Conservation (phyloP, 768 basidiomycete genomes). For the Hortiboletus campestris region DNA sequence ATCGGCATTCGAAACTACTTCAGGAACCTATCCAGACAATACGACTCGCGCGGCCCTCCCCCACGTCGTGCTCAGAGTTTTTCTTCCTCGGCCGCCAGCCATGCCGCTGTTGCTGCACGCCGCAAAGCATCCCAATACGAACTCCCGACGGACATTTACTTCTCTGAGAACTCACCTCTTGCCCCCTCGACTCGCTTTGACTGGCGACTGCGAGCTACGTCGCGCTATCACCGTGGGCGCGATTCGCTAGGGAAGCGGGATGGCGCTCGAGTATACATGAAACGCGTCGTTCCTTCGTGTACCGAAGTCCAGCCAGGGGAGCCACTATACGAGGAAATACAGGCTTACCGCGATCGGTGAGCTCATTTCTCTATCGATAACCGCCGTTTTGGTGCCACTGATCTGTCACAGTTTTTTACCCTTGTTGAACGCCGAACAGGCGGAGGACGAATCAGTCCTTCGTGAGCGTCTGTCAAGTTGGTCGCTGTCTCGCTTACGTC, state of each 20-base stretch:
- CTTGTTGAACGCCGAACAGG: conserved; percentile 56
- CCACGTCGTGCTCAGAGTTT: conserved; percentile 7
- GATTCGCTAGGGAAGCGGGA: conserved; percentile 7
- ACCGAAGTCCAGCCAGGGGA: conserved; percentile 36
- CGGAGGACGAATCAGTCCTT: conserved; percentile 57
- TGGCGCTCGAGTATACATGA: conserved; percentile 28
- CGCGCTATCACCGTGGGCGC: conserved; percentile 33
- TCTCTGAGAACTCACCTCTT: conserved; percentile 31
- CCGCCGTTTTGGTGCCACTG: neutral
- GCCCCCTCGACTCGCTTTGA: conserved; percentile 45
- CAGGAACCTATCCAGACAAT: conserved; percentile 14
- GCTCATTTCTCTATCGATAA: conserved; percentile 7
- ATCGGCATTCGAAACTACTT: conserved; percentile 34
- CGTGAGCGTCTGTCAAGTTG: conserved; percentile 66
- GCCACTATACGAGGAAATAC: conserved; percentile 48
- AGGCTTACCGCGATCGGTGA: conserved; percentile 55
- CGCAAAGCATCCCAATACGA: conserved; percentile 17
- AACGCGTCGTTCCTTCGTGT: conserved; percentile 39
- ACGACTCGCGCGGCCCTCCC: neutral
- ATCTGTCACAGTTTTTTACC: conserved; percentile 43
- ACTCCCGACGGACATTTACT: conserved; percentile 28
- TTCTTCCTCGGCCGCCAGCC: conserved; percentile 12
- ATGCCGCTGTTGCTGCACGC: conserved; percentile 6
- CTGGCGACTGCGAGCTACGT: conserved; percentile 58
- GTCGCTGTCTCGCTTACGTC: conserved; percentile 55